Percentiles rank a stretch among this genome's conserved stretches.
Evolutionary conservation across 2,329 filamentous ascomycete species (phyloP).

Genomic region (Fusarium pininemorale): DNA sequence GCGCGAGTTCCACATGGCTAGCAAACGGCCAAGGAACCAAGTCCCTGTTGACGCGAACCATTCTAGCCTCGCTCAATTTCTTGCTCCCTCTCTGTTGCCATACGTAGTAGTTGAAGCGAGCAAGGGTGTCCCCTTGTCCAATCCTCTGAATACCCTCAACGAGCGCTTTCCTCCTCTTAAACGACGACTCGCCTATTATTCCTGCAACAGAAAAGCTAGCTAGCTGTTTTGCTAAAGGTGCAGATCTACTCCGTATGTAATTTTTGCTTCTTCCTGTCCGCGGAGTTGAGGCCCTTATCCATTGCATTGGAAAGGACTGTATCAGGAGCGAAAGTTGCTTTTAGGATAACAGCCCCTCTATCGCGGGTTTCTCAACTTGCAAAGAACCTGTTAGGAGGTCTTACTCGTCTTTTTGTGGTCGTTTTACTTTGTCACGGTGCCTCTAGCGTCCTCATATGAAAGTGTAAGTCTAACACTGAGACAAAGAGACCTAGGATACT

Average conservation of each 20-base stretch:
- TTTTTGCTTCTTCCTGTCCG: conserved; percentile 5
- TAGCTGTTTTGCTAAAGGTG: conserved; percentile 30
- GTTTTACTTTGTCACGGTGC: neutral
- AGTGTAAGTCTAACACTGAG: neutral
- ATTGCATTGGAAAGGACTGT: neutral
- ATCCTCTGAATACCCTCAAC: conserved; percentile 27
- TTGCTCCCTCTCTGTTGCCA: neutral
- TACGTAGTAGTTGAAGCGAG: conserved; percentile 3
- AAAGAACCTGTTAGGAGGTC: neutral
- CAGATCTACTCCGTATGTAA: conserved; percentile 23
- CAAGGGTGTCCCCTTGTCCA: conserved; percentile 24
- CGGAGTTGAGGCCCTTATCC: neutral
- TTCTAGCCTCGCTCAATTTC: neutral
- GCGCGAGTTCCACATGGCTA: conserved; percentile 25
- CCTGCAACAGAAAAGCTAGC: conserved; percentile 23
- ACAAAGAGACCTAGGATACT: neutral
- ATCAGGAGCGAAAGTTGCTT: neutral
- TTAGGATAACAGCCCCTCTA: neutral
- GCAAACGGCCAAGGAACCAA: neutral
- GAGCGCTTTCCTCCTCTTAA: conserved; percentile 19
- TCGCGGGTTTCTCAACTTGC: neutral
- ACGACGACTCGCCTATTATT: conserved; percentile 24
- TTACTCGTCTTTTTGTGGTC: neutral
- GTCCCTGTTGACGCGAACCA: neutral
- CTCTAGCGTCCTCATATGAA: neutral